Evolutionary conservation across 2,329 filamentous ascomycete genomes (phyloP).

Genomic region (Fusarium subtropicale): DNA sequence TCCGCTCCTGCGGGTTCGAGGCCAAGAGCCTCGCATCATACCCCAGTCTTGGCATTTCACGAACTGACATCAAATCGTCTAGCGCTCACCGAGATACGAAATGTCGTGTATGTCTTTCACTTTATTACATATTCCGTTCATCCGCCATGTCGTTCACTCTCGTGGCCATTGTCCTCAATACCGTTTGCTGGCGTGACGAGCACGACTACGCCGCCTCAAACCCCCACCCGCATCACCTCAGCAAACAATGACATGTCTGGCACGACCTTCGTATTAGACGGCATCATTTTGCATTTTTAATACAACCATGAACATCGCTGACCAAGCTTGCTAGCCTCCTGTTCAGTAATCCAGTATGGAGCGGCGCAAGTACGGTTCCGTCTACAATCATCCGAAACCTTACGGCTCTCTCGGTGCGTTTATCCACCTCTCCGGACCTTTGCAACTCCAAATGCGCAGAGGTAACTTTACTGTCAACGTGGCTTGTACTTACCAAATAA

Average conservation of each 20-base stretch:
- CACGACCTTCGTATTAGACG: not conserved
- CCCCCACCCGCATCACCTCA: conserved; percentile 15
- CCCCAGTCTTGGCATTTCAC: conserved; percentile 51
- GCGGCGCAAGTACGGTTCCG: conserved; percentile 61
- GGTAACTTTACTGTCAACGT: not conserved
- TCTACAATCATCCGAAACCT: conserved; percentile 68
- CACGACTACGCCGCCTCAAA: conserved; percentile 5
- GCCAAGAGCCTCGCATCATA: conserved; percentile 47
- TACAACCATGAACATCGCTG: conserved; percentile 26
- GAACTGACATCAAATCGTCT: conserved; percentile 51
- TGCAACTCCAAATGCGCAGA: not conserved
- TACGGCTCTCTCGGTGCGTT: conserved; percentile 65
- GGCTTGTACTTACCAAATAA: conserved; percentile 35
- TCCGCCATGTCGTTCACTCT: conserved; percentile 13
- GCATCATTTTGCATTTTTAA: conserved; percentile 6
- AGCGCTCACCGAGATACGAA: conserved; percentile 63
- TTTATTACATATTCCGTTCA: conserved; percentile 23
- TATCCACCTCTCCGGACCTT: not conserved
- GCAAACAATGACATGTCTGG: conserved; percentile 5
- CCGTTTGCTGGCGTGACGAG: conserved; percentile 13
- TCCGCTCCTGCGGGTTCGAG: conserved; percentile 36
- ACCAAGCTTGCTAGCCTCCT: conserved; percentile 59
- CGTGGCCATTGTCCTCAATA: conserved; percentile 16
- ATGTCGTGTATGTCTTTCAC: conserved; percentile 59
- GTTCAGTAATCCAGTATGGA: conserved; percentile 70